Base-by-base conservation (phyloP, 169 alveolate genomes). In the Cryptosporidium felis region DNA sequence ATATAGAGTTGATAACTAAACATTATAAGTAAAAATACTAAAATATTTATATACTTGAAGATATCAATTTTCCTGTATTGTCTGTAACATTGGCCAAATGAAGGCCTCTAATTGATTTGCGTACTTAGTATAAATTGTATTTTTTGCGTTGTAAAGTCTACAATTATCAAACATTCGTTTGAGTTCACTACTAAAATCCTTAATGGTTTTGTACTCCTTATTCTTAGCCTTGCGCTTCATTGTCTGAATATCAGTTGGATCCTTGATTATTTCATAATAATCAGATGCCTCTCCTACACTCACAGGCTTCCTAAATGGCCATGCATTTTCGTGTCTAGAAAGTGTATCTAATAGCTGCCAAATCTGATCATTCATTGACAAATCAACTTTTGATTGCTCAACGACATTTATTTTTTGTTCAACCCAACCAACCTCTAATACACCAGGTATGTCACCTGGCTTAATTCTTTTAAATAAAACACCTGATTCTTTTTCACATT, bases 251-350 rank as follows among this genome's bases (percentile, higher is more conserved):
- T 97, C 99, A 41, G 97, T 96, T 0, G 99, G 99, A 45, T 96
- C 96, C 44, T 92, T 95, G 30, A 98, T 96, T 28, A 96, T 95
- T 51, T 97, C 98, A 90, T 96, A 97, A 90, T 98, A 98, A 90
- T 98, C 99, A 0, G 98, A 98, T 0, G 98, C 99, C 66, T 96
- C 98, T 5, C 96, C 94, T 34, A 90, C 92, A 42, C 96, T 93
- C 8, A 98, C 99, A 1, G 99, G 99, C 66, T 96, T 95, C 60
- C 95, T 81, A 90, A 97, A 98, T 2, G 98, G 98, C 98, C 98
- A 95, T 1, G 97, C 92, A 16, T 94, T 90, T 46, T 91, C 95
- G 34, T 95, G 97, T 34, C 94, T 91, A 56, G 92, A 93, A 26
- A 95, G 89, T 38, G 88, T 65, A 40, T 90, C 91, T 12, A 95